Conservation (phyloP, 2,329 filamentous ascomycete species). For the Raffaelea deltoideospora region DNA sequence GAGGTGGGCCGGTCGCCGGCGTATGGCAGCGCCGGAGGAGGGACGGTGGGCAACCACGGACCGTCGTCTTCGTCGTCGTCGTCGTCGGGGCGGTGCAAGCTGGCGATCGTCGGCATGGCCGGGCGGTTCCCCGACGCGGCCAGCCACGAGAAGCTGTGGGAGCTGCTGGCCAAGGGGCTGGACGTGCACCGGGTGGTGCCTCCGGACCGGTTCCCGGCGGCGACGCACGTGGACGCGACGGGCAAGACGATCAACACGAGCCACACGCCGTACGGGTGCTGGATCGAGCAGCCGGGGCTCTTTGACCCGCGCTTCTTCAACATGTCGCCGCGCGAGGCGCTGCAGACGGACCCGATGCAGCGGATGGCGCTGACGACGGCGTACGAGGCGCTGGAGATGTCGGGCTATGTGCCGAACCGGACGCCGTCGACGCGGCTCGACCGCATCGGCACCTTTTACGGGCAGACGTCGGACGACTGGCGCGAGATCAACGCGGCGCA, state of each 20-base stretch:
- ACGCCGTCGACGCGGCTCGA: constrained; percentile 52
- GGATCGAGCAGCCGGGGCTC: constrained; percentile 56
- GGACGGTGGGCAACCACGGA: constrained; percentile 30
- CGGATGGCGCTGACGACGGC: constrained; percentile 61
- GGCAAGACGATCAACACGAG: constrained; percentile 64
- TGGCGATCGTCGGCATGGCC: constrained; percentile 75
- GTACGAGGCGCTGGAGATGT: constrained; percentile 71
- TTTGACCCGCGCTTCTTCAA: constrained; percentile 81
- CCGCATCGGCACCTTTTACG: constrained; percentile 58
- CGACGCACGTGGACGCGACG: constrained; percentile 54
- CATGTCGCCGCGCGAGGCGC: constrained; percentile 63
- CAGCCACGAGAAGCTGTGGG: constrained; percentile 58
- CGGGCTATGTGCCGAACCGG: constrained; percentile 59
- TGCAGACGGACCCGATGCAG: constrained; percentile 70
- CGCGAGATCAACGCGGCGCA: constrained; percentile 60
- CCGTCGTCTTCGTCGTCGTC: too few species aligned
- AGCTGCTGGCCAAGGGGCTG: constrained; percentile 57
- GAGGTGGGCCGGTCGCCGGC: constrained; percentile 22
- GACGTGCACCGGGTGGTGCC: constrained; percentile 58
- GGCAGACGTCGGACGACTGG: constrained; percentile 63
- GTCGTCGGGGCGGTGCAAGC: constrained; percentile 42
- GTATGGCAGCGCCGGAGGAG: constrained; percentile 13
- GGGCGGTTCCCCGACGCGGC: constrained; percentile 63
- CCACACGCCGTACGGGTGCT: constrained; percentile 63
- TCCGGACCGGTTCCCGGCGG: constrained; percentile 56